Evolutionary conservation across 2,329 filamentous ascomycete species (phyloP).

Genomic region (Exutisphaerella laricina): DNA sequence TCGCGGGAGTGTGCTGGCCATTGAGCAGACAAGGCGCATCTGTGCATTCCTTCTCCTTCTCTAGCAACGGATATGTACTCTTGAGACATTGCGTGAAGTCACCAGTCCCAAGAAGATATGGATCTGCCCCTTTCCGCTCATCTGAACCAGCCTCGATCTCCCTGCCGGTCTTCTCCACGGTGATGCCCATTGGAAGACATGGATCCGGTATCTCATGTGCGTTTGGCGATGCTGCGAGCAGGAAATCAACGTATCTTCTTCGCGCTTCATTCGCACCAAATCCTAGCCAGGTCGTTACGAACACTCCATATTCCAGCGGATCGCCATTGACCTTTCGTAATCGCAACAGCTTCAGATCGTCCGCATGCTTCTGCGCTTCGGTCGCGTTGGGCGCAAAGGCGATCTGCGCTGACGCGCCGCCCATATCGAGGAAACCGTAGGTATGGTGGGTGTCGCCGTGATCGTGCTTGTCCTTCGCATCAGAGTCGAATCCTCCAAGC

Average conservation of each 20-base stretch:
- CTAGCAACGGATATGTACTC: conserved; percentile 76
- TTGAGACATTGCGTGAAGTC: conserved; percentile 78
- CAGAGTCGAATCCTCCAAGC: conserved; percentile 74
- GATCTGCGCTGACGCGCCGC: conserved; percentile 93
- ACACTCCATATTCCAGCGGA: conserved; percentile 76
- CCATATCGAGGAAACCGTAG: conserved; percentile 98
- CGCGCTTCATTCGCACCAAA: conserved; percentile 96
- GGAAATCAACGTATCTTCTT: conserved; percentile 69
- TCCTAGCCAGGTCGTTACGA: conserved; percentile 93
- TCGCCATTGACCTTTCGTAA: conserved; percentile 77
- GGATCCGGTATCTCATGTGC: conserved; percentile 82
- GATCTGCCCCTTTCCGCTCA: conserved; percentile 37
- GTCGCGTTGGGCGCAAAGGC: conserved; percentile 93
- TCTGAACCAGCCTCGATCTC: conserved; percentile 45
- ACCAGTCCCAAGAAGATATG: conserved; percentile 72
- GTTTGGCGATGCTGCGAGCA: conserved; percentile 61
- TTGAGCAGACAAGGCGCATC: conserved; percentile 84
- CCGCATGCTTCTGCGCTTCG: conserved; percentile 79
- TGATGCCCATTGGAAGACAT: conserved; percentile 75
- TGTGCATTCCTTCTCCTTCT: conserved; percentile 79
- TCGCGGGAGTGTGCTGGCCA: conserved; percentile 85
- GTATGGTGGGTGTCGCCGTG: conserved; percentile 89
- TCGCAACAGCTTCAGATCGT: conserved; percentile 81
- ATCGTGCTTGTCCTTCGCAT: conserved; percentile 61
- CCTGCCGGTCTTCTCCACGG: conserved; percentile 66